Percentiles rank a stretch among this genome's conserved stretches.
These are phyloP conservation scores for Elaeis oleifera DNA, from an alignment of 202 grass and related monocot genomes.

Conservation along the genomic window DNA sequence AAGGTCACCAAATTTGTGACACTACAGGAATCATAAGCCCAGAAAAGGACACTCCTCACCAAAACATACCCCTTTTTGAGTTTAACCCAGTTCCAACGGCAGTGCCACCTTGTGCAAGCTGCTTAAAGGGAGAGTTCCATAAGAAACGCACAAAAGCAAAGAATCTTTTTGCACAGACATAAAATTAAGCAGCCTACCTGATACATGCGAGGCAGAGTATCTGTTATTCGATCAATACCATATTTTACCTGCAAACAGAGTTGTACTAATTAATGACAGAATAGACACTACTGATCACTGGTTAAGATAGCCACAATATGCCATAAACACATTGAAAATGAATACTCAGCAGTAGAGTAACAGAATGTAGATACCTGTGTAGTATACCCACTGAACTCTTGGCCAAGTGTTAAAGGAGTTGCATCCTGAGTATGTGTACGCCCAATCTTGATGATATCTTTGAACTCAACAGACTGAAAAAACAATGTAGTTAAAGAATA, in stretches of 20 bases:
- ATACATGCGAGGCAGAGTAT: conserved; percentile 81
- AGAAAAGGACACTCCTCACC: no score
- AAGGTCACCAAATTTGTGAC: no score
- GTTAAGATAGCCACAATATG: no score
- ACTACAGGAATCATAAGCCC: no score
- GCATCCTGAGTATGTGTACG: conserved; percentile 98
- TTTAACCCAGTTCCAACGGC: conserved; percentile 97
- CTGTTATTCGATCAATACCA: conserved; percentile 66
- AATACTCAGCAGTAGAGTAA: neutral
- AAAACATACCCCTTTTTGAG: conserved; percentile 81
- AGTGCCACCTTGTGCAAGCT: conserved; percentile 99
- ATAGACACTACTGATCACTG: no score
- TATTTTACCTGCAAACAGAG: conserved; percentile 70
- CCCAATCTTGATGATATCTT: conserved; percentile 82
- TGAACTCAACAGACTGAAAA: conserved; percentile 47
- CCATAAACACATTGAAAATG: neutral
- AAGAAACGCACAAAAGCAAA: neutral
- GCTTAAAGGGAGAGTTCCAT: conserved; percentile 27
- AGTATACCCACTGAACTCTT: conserved; percentile 94
- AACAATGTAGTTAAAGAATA: conserved; percentile 23
- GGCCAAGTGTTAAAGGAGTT: conserved; percentile 92
- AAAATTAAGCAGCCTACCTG: conserved; percentile 44
- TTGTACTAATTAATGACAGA: neutral
- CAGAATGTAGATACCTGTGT: conserved; percentile 48
- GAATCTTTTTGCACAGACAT: conserved; percentile 22